These are phyloP conservation scores for Penicillium angulare DNA, from an alignment of 495 filamentous ascomycete species.

Conservation along the genomic window DNA sequence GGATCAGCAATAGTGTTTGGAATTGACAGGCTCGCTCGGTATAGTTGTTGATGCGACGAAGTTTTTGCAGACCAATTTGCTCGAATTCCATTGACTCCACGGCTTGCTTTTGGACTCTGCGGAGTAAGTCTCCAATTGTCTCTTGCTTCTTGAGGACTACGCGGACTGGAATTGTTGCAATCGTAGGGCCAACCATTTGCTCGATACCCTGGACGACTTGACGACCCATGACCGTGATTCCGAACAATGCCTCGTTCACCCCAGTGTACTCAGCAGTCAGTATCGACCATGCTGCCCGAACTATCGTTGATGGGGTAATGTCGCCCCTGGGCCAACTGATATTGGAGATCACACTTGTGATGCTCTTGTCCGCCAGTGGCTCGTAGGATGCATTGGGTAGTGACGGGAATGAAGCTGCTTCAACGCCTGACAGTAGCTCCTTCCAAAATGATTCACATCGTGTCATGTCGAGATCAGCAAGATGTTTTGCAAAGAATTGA, in stretches of 20 bases:
- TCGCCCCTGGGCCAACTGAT: not conserved
- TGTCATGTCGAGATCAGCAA: not conserved
- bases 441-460: not conserved
- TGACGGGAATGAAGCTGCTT: not conserved
- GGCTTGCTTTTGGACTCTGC: conserved; percentile 32
- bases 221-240: not conserved
- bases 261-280: not conserved
- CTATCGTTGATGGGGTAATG: not conserved
- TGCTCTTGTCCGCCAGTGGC: not conserved
- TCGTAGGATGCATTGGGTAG: not conserved
- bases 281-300: not conserved
- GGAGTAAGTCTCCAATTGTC: conserved; percentile 8
- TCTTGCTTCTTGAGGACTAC: conserved; percentile 22
- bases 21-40: conserved; percentile 54
- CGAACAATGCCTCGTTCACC: not conserved
- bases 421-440: not conserved
- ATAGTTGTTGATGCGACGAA: conserved; percentile 50
- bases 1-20: conserved; percentile 51
- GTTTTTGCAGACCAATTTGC: conserved; percentile 52
- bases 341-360: not conserved
- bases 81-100: conserved; percentile 43
- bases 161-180: conserved; percentile 58
- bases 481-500: not conserved
- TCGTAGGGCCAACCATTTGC: conserved; percentile 16
- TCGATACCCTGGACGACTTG: not conserved